Conservation (phyloP, 345 rosid species). For the Cardamine chenopodiifolia region DNA sequence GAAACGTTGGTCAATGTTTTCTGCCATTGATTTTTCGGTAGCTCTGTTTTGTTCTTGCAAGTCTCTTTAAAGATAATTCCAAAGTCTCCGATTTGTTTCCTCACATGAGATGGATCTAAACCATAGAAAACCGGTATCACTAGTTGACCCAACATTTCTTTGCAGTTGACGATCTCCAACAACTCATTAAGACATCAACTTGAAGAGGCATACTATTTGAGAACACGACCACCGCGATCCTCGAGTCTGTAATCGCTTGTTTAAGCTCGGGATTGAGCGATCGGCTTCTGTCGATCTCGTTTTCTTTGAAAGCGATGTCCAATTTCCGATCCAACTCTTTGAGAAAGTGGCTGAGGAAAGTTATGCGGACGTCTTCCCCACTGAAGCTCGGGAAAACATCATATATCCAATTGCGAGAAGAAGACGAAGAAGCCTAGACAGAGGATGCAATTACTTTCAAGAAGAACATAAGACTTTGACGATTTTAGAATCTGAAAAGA, state of each 20-base stretch:
- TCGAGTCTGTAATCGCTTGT: not conserved
- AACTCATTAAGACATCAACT: constrained; percentile 18
- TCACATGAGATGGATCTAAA: not conserved
- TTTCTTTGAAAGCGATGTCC: not conserved
- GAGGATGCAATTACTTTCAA: too few species aligned
- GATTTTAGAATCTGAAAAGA: too few species aligned
- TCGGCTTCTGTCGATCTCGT: not conserved
- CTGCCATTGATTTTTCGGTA: too few species aligned
- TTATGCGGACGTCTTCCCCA: not conserved
- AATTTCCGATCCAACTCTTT: not conserved
- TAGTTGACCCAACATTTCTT: not conserved
- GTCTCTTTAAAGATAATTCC: not conserved
- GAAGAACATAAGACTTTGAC: too few species aligned
- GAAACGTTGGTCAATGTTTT: not conserved
- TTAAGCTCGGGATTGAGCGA: not conserved
- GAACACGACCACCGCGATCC: not conserved
- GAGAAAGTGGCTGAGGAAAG: not conserved
- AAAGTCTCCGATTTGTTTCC: not conserved
- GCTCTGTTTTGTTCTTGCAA: not conserved
- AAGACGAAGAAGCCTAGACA: not conserved
- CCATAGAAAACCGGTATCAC: constrained; percentile 23
- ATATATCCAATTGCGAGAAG: not conserved
- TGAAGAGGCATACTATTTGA: constrained; percentile 8
- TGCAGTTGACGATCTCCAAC: constrained; percentile 3
- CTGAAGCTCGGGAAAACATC: constrained; percentile 7